Evolutionary conservation across 495 filamentous ascomycete species (phyloP).

Genomic region (Penicillium samsonianum): DNA sequence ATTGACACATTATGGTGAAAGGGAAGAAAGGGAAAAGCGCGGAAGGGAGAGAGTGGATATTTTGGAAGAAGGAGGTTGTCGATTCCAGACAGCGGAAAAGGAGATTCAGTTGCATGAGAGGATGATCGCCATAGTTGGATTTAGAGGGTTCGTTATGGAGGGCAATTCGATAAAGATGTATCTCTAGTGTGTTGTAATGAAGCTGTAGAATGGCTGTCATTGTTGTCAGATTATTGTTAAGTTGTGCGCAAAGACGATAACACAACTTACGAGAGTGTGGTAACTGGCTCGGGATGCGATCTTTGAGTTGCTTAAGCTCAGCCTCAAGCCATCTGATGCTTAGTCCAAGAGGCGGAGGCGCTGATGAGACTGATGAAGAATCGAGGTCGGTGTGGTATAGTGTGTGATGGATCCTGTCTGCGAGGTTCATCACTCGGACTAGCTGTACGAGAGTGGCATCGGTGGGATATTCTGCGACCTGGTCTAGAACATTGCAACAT

Average conservation of each 20-base stretch:
- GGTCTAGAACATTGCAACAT: slow-evolving; percentile 24
- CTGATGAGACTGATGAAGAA: slow-evolving; percentile 1
- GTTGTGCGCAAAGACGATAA: not conserved
- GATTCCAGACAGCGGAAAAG: slow-evolving; percentile 31
- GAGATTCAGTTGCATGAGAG: slow-evolving; percentile 23
- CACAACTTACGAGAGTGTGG: slow-evolving; percentile 21
- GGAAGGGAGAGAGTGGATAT: slow-evolving; percentile 27
- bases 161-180: slow-evolving; percentile 26
- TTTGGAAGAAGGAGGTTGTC: slow-evolving; percentile 32
- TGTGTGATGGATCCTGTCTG: slow-evolving; percentile 18
- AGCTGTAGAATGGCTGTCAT: slow-evolving; percentile 20
- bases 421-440: slow-evolving; percentile 26
- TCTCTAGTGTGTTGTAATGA: slow-evolving; percentile 28
- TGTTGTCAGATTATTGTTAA: not conserved
- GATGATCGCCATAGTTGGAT: slow-evolving; percentile 14
- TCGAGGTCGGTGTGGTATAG: slow-evolving; percentile 14
- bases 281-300: slow-evolving; percentile 15
- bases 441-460: slow-evolving; percentile 32
- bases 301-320: slow-evolving; percentile 20
- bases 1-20: slow-evolving; percentile 24
- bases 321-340: slow-evolving; percentile 24
- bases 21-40: slow-evolving; percentile 22
- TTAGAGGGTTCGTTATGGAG: slow-evolving; percentile 21
- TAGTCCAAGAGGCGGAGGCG: slow-evolving; percentile 17
- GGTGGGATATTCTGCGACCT: slow-evolving; percentile 18